Conservation (phyloP, 2,329 filamentous ascomycete species). For the Trichoderma citrinoviride region DNA sequence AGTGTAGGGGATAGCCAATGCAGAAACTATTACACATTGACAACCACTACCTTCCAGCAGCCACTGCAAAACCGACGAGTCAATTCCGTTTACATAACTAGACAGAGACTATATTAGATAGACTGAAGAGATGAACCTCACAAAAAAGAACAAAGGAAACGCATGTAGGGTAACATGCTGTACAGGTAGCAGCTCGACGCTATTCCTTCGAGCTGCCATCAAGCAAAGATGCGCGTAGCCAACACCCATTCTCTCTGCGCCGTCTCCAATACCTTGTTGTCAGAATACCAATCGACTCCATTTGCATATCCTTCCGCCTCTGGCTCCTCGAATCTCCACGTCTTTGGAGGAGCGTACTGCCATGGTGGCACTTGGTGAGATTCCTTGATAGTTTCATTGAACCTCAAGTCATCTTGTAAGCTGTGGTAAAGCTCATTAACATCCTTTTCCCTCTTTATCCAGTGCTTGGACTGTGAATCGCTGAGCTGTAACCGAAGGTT, state of each 20-base stretch:
- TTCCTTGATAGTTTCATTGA: neutral
- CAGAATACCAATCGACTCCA: neutral
- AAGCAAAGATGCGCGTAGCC: neutral
- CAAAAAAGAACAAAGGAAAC: neutral
- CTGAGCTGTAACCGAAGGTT: neutral
- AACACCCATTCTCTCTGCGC: conserved; percentile 4
- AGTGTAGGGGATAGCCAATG: too few species aligned
- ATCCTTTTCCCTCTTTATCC: neutral
- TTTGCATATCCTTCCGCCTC: neutral
- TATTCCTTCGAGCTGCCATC: neutral
- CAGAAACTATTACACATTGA: too few species aligned
- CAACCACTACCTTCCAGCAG: too few species aligned
- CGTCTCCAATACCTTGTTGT: neutral
- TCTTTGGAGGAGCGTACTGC: neutral
- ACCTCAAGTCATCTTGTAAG: neutral
- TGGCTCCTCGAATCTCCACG: neutral
- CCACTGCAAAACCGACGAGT: too few species aligned
- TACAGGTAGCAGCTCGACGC: neutral
- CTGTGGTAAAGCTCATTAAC: neutral
- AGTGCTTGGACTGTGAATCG: neutral
- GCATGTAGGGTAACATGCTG: neutral
- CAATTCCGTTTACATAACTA: too few species aligned
- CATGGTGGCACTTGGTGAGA: neutral
- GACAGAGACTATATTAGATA: neutral
- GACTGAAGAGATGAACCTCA: neutral